Evolutionary conservation across 129 eudicot species (phyloP).

Genomic region (Tagetes erecta): DNA sequence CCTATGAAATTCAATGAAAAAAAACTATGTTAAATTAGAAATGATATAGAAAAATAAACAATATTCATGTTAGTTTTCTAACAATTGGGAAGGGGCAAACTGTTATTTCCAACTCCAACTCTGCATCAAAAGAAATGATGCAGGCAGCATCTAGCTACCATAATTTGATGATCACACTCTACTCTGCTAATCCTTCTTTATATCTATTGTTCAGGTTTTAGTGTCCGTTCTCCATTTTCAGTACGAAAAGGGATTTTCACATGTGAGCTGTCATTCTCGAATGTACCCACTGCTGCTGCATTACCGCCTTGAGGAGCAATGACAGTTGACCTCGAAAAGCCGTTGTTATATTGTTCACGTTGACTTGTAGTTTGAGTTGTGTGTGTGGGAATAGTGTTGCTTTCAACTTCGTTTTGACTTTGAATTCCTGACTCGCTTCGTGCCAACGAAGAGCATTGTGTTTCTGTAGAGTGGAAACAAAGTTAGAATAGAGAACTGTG

Average conservation of each 20-base stretch:
- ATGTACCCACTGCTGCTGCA: conserved; percentile 20
- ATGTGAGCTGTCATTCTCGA: conserved; percentile 38
- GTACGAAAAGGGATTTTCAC: conserved; percentile 34
- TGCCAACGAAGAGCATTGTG: conserved; percentile 64
- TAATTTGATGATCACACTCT: conserved; percentile 7
- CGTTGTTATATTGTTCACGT: conserved; percentile 39
- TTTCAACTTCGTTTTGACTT: conserved; percentile 37
- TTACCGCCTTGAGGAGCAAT: conserved; percentile 10
- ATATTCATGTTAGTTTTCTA: conserved; percentile 44
- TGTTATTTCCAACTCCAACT: conserved; percentile 19
- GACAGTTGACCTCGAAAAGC: conserved; percentile 35
- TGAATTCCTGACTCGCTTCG: conserved; percentile 48
- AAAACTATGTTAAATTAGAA: conserved; percentile 36
- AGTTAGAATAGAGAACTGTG: neutral
- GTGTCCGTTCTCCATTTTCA: conserved; percentile 59
- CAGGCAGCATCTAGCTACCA: conserved; percentile 25
- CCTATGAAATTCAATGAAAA: conserved; percentile 26
- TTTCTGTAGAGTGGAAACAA: conserved; percentile 42
- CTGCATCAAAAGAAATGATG: conserved; percentile 40
- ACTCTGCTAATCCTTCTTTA: conserved; percentile 22
- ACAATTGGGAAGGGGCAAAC: conserved; percentile 24
- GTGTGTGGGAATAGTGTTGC: conserved; percentile 12
- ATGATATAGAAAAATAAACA: conserved; percentile 17
- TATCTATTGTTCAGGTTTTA: conserved; percentile 30
- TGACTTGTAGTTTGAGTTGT: conserved; percentile 23